Evolutionary conservation across 225 moss, liverwort and hornwort genomes (phyloP), one percentile per base, ranked within the genome.

Genomic region (Climacium dendroides): DNA sequence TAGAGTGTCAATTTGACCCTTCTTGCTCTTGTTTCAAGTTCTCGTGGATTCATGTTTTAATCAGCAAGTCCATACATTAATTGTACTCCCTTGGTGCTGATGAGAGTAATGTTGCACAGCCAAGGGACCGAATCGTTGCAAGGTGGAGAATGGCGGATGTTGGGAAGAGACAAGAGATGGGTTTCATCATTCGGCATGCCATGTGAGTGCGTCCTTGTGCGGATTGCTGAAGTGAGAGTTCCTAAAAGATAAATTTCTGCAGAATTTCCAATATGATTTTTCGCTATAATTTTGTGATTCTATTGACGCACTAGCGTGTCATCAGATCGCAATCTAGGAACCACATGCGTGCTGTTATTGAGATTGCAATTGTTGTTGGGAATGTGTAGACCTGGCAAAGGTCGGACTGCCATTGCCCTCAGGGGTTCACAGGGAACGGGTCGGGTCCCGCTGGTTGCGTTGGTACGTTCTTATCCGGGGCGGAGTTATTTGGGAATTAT

Each of bases 81-180:
- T 64, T 76, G 47, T 83, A 75, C 57, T 85, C 63, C 47, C 80
- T 57, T n/a, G 30, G 39, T 32, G 47, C 52, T 85, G 80, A 80
- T 86, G 67, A 48, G 60, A n/a, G 10, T 32, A 63, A 39, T 87
- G 74, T 87, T 79, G 65, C 52, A 88, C 92, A 93, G 92, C 94
- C 13, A 91, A 76, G 39, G 97, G 97, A 53, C 89, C 88, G 18
- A 94, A 93, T 53, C 94, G 95, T 75, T 96, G 97, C 92, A 97
- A 94, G 87, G 89, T 97, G 50, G 58, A 88, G 52, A 94, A 97
- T 83, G 96, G 95, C 70, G 95, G 93, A 60, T 97, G 97, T 79
- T 97, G 97, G 96, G 90, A 93, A 70, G 91, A 89, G 0, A 88
- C 85, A 11, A 82, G 45, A 55, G 72, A 74, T 50, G 93, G 75